Evolutionary conservation across 2,329 filamentous ascomycete species (phyloP), one percentile per base, ranked within the genome.

Genomic region (Claviceps pazoutovae): DNA sequence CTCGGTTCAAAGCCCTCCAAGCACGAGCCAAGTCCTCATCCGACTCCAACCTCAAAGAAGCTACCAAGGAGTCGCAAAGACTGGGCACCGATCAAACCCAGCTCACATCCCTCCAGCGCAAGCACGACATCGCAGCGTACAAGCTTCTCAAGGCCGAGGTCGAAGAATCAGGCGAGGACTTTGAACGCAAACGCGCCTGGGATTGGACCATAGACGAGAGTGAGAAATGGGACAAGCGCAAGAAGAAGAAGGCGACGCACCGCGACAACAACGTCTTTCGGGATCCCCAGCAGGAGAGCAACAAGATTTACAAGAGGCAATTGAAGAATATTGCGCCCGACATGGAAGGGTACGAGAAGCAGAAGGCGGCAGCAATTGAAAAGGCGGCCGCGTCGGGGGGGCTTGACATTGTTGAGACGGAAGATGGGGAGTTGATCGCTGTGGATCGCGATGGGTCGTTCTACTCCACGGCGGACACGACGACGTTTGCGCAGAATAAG

Each of bases 151-250:
- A 95, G 72, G 88, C 89, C 4, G 89, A 96, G 61, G 83, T 89
- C 1, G 87, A 90, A 66, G 88, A 87, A 17, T 74, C 77, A 0
- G 89, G 89, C 37, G 88, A 87, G 51, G 93, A 97, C 67, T 98
- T 97, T 63, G 93, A 98, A 74, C 86, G 93, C 58, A 96, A 97
- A 71, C 83, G 93, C 42, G 93, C 93, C 1, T 98, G 93, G 93
- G 93, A 97, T 71, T 98, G 93, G 87, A 98, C 93, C 1, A 74
- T 91, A 6, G 93, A 98, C 57, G 93, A 98, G 70, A 86, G 82
- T 59, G 93, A 96, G 71, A 81, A 79, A 58, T 98, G 93, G 93
- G 93, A 98, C 68, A 84, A 84, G 71, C 83, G 90, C 36, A 72
- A 94, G 66, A 86, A 84, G 62, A 95, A 95, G 76, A 94, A 89